These are phyloP conservation scores for Syzygium jambos DNA, from an alignment of 345 rosid species.

Conservation along the genomic window DNA sequence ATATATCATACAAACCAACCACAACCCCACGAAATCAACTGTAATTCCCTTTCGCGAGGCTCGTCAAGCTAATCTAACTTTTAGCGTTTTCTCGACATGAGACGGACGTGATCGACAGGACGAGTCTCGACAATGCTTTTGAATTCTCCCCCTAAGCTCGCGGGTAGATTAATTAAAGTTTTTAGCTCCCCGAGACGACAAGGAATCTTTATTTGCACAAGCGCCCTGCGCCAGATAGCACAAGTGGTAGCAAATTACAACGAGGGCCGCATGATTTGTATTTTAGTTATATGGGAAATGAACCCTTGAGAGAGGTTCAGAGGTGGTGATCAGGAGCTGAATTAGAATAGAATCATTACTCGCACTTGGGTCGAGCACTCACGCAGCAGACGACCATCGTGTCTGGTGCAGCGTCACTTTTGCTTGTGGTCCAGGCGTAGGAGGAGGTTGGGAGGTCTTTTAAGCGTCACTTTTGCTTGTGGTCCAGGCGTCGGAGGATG, in stretches of 20 bases:
- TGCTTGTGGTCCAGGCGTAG: neutral
- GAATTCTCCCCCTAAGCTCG: neutral
- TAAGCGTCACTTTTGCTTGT: neutral
- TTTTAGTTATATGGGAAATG: neutral
- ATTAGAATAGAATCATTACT: neutral
- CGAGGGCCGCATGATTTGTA: neutral
- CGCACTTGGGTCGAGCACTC: neutral
- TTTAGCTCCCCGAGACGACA: neutral
- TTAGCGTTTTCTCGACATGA: neutral
- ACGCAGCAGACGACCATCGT: neutral
- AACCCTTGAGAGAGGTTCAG: neutral
- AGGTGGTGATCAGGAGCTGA: neutral
- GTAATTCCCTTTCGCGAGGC: neutral
- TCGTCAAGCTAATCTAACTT: neutral
- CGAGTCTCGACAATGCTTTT: neutral
- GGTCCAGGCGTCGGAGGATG: neutral
- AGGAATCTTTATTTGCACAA: neutral
- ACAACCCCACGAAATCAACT: neutral
- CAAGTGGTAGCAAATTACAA: neutral
- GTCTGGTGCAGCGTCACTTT: neutral
- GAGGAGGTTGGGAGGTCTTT: neutral
- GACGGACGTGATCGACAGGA: neutral
- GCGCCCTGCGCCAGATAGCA: neutral
- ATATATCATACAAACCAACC: neutral
- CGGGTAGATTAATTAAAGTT: neutral